Base-by-base conservation (phyloP, 1,284 basidiomycete genomes). In the Termitomyces sp. region DNA sequence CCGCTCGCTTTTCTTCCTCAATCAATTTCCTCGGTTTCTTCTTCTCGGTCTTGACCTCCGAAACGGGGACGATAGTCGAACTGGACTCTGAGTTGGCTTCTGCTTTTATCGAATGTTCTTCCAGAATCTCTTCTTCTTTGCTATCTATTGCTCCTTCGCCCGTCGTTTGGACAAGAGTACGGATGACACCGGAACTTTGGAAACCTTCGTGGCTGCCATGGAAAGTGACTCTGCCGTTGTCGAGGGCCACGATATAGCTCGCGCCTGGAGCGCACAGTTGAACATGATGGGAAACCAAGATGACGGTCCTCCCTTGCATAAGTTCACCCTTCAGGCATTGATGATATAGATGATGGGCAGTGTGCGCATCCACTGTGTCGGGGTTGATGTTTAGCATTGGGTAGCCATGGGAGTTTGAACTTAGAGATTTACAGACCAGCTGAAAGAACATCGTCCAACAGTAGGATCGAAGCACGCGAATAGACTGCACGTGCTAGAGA, bases 401-500 rank as follows among this genome's bases (percentile, higher is more conserved):
- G 13, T 40, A 10, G 8, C 46, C 19, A 51, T 12, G 6, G 9
- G 12, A n/a, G 17, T 8, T 28, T 8, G 38, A 28, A 13, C 17
- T 3, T 12, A 44, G 54, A 17, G 9, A 51, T 28, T 17, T 19
- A 50, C 59, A 19, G 10, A 54, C 15, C 50, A 34, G 50, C 62
- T 9, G 88, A 90, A 31, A 92, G 75, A 52, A 95, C 91, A 65
- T 99, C 96, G 64, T 99, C 96, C 40, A 98, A 74, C 43, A 97
- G 76, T 0, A 98, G 72, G 24, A 90, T 76, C 0, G 88, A 87
- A 8, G 96, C 95, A 30, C 92, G 80, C 51, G 92, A 95, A 71
- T 98, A 99, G 26, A 98, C 85, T 1, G 96, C 95, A 54, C 96
- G 86, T 21, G 95, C 95, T 7, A 96, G 78, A 0, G 92, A 92